Conservation (phyloP, 2,329 filamentous ascomycete species). For the Coniochaeta sp. region DNA sequence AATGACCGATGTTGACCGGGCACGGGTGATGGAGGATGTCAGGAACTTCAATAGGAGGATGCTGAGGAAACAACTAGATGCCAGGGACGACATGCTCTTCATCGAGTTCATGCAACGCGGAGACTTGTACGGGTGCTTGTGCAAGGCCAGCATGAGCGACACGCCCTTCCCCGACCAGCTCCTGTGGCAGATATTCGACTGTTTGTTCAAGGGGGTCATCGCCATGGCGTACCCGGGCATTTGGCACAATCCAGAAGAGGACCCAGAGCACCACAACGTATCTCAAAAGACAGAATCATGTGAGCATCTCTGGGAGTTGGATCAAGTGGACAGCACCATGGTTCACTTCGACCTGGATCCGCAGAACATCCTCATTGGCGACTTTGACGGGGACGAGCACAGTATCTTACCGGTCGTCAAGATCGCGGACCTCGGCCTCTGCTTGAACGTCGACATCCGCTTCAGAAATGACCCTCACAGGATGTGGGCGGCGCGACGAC, state of each 20-base stretch:
- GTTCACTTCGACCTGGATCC: slow-evolving; percentile 10
- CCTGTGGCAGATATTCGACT: slow-evolving; percentile 9
- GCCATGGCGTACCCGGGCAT: slow-evolving; percentile 6
- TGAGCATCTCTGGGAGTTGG: neutral
- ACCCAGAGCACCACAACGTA: neutral
- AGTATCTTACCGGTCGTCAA: slow-evolving; percentile 6
- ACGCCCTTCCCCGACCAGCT: neutral
- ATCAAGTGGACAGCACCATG: slow-evolving; percentile 2
- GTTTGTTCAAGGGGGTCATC: slow-evolving; percentile 4
- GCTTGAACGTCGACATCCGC: neutral
- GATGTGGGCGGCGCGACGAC: neutral
- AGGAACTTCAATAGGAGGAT: neutral
- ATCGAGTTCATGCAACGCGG: slow-evolving; percentile 10
- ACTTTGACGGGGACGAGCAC: slow-evolving; percentile 6
- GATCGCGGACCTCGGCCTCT: slow-evolving; percentile 2
- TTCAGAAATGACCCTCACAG: neutral
- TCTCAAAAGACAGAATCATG: neutral
- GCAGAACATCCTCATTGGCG: slow-evolving; percentile 7
- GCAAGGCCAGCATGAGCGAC: neutral
- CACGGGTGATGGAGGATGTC: neutral
- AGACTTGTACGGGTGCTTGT: slow-evolving; percentile 4
- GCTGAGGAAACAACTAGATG: neutral
- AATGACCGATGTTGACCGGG: too few species aligned
- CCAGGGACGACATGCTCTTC: slow-evolving; percentile 6
- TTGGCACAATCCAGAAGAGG: neutral